Evolutionary conservation across 768 basidiomycete genomes (phyloP).

Genomic region (Phaeolepiota aurea): DNA sequence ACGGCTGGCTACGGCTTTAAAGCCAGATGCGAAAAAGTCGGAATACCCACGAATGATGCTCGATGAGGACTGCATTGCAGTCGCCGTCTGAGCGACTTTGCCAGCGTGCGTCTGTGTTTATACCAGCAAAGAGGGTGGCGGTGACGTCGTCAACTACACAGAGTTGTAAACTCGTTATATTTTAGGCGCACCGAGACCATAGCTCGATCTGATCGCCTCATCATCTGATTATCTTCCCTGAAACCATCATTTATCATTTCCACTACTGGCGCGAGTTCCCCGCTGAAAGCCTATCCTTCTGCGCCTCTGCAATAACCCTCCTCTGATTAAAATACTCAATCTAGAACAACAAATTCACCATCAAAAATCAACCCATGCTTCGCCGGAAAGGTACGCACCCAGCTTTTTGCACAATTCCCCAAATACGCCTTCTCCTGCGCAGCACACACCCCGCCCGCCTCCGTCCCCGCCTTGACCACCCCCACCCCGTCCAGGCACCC

Average conservation of each 20-base stretch:
- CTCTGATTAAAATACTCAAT: conserved; percentile 94
- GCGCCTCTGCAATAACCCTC: conserved; percentile 71
- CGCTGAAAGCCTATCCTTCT: conserved; percentile 63
- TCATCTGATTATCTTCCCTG: neutral
- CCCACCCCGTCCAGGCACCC: conserved; percentile 65
- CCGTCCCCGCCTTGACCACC: conserved; percentile 65
- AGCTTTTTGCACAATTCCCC: conserved; percentile 76
- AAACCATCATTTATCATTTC: neutral
- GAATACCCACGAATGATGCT: conserved; percentile 25
- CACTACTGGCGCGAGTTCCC: too few species aligned
- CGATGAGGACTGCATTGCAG: neutral
- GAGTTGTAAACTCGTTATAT: neutral
- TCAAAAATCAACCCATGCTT: conserved; percentile 2
- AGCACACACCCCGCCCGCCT: conserved; percentile 58
- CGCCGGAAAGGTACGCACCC: conserved; percentile 71
- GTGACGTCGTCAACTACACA: conserved; percentile 15
- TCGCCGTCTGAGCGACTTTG: conserved; percentile 1
- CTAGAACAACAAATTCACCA: conserved; percentile 37
- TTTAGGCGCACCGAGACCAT: neutral
- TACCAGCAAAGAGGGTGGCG: conserved; percentile 13
- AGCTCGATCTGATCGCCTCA: neutral
- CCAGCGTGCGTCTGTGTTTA: neutral
- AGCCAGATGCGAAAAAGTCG: conserved; percentile 40
- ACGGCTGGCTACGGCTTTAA: conserved; percentile 27
- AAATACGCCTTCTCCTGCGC: conserved; percentile 55